Percentiles rank a stretch among this genome's conserved stretches.
Evolutionary conservation across 768 basidiomycete species (phyloP).

Genomic region (Tricholoma hemisulphureum): DNA sequence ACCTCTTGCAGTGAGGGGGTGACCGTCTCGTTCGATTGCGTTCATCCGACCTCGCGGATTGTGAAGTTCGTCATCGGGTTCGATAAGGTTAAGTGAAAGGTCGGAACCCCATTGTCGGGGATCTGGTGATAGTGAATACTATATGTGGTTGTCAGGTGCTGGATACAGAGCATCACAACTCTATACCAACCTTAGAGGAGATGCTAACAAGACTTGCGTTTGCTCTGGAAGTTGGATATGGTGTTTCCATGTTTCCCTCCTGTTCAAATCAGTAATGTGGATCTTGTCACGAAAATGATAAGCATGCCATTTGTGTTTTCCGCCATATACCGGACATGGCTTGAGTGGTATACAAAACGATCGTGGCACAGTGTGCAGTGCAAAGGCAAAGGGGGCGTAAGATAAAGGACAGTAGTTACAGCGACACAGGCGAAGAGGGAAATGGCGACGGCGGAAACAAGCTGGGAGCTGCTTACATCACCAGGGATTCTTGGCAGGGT

Average conservation of each 20-base stretch:
- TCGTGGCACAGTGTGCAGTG: not conserved
- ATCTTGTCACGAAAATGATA: not conserved
- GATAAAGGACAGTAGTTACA: not conserved
- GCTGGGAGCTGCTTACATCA: not conserved
- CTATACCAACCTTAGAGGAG: slow-evolving; percentile 14
- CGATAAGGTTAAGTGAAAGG: slow-evolving; percentile 40
- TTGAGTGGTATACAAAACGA: not conserved
- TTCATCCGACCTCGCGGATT: slow-evolving; percentile 39
- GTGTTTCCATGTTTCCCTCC: slow-evolving; percentile 20
- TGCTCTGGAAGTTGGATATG: slow-evolving; percentile 17
- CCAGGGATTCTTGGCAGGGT: not conserved
- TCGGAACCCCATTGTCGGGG: slow-evolving; percentile 54
- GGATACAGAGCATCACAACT: not conserved
- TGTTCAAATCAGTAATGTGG: slow-evolving; percentile 1
- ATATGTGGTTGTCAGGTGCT: not conserved
- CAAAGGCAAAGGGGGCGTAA: not conserved
- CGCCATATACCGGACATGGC: slow-evolving; percentile 15
- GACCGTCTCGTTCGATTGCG: slow-evolving; percentile 19
- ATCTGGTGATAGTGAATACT: slow-evolving; percentile 56
- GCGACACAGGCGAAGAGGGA: not conserved
- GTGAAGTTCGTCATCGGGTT: slow-evolving; percentile 61
- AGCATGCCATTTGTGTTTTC: slow-evolving; percentile 8
- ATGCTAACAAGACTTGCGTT: slow-evolving; percentile 7
- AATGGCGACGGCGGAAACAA: not conserved
- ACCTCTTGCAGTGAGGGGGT: slow-evolving; percentile 51